Base-by-base conservation (phyloP, 176 grass and related monocot genomes). In the Panicum miliaceum region DNA sequence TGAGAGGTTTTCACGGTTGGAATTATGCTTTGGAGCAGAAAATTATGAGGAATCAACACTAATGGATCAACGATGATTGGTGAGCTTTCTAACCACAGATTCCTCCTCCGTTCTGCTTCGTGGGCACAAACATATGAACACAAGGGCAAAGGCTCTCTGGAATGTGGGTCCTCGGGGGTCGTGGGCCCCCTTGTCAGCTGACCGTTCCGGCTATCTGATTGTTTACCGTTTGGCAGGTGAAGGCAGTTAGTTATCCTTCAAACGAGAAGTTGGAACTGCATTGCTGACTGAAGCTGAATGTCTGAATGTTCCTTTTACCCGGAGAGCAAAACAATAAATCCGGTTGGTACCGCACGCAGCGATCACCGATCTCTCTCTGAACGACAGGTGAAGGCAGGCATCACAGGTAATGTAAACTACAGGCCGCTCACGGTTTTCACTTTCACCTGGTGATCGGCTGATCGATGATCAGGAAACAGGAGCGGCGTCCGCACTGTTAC, bases 1-100 rank as follows among this genome's bases (percentile, higher is more conserved):
- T 85, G 68, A 12, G 38, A 38, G 70, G 22, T 51, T 75, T 80
- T 81, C 52, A 50, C 13, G 16, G 61, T 50, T 80, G 82, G 82
- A 64, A 52, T 80, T 58, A 60, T 46, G 69, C 52, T 54, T 4
- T 26, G 32, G 23, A 48, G 4, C 15, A n/a, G 64, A 20, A 13
- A 2, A 13, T 61, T 61, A 27, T 61, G 25, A 3, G 29, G 25
- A 32, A 71, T 71, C 67, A 45, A 69, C 37, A 20, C 43, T 34
- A 19, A 75, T 58, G 62, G 87, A 41, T 52, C 18, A 19, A 45
- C 22, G 56, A 68, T 40, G 75, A 40, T 54, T 8, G 23, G 38
- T 13, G 11, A 34, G 77, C 11, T 19, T 52, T 6, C 50, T 19
- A 78, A 20, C 63, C 41, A 60, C 50, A 3, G 47, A 66, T 66